Percentiles rank a stretch among this genome's conserved stretches.
These are phyloP conservation scores for Herpetomonas tarakana DNA, from an alignment of 208 protist species.

Conservation along the genomic window DNA sequence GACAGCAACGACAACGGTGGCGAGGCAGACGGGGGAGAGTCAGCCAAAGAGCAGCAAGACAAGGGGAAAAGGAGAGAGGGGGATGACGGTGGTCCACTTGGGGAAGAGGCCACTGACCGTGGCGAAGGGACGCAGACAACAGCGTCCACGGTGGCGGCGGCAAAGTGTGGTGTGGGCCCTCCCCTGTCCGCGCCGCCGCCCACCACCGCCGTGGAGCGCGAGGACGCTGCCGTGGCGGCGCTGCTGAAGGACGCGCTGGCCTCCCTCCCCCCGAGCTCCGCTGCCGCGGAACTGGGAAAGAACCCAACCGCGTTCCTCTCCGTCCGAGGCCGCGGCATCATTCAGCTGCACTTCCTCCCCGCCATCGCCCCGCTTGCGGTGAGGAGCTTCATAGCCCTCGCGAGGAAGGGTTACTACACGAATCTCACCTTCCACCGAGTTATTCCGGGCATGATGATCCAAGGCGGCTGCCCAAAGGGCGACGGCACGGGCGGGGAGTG, in stretches of 20 bases:
- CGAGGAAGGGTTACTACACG: slow-evolving; percentile 91
- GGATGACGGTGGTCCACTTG: too few relatives aligned
- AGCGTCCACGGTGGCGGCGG: too few relatives aligned
- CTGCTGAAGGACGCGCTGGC: slow-evolving; percentile 25
- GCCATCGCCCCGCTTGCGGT: slow-evolving; percentile 91
- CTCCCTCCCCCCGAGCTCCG: slow-evolving; percentile 1
- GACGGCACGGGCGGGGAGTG: slow-evolving; percentile 93
- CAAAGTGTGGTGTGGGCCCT: too few relatives aligned
- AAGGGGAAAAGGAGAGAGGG: too few relatives aligned
- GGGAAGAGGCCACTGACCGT: too few relatives aligned
- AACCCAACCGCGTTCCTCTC: slow-evolving; percentile 24
- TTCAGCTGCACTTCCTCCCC: slow-evolving; percentile 89
- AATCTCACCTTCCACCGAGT: slow-evolving; percentile 94
- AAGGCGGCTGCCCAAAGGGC: slow-evolving; percentile 91
- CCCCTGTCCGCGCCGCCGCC: too few relatives aligned
- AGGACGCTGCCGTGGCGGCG: slow-evolving; percentile 25
- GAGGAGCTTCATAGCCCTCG: slow-evolving; percentile 95
- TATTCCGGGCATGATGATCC: slow-evolving; percentile 93
- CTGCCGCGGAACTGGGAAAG: not conserved
- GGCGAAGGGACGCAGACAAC: too few relatives aligned
- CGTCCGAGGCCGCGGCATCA: slow-evolving; percentile 45
- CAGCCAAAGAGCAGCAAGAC: slow-evolving; percentile 3
- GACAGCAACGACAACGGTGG: not conserved
- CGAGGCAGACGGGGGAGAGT: slow-evolving; percentile 4
- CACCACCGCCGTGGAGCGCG: slow-evolving; percentile 8